Evolutionary conservation across 192 early-diverging fungal genomes (phyloP).

Genomic region (Coemansia sp.): DNA sequence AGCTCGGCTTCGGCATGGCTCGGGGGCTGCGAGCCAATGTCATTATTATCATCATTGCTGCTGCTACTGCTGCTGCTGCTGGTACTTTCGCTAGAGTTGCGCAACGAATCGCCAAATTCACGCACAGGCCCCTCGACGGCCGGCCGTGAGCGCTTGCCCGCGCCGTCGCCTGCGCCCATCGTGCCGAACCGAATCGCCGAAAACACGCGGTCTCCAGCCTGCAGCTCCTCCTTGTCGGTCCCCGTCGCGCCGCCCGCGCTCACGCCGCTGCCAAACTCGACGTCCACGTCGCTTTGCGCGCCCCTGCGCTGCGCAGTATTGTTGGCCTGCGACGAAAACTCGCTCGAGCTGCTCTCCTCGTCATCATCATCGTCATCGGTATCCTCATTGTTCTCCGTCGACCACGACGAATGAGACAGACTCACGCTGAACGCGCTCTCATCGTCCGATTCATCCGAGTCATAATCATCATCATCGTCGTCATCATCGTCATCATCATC

Average conservation of each 20-base stretch:
- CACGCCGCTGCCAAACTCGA: neutral
- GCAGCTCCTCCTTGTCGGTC: conserved; percentile 5
- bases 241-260: neutral
- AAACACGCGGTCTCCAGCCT: conserved; percentile 15
- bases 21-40: neutral
- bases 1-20: neutral
- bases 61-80: no score
- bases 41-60: no score
- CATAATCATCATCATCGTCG: no score
- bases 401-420: conserved; percentile 3
- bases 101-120: neutral
- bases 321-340: neutral
- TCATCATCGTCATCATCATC: no score
- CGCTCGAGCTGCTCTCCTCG: conserved; percentile 6
- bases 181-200: conserved; percentile 48
- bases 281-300: neutral
- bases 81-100: neutral
- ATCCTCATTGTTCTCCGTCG: no score
- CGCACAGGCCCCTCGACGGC: conserved; percentile 17
- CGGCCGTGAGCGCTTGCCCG: conserved; percentile 5
- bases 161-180: conserved; percentile 20
- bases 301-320: neutral
- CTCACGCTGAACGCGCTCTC: neutral
- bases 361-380: conserved; percentile 2
- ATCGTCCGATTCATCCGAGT: neutral